These are phyloP conservation scores for Lachnum nothofagi DNA, from an alignment of 2,329 filamentous ascomycete genomes.

Conservation along the genomic window DNA sequence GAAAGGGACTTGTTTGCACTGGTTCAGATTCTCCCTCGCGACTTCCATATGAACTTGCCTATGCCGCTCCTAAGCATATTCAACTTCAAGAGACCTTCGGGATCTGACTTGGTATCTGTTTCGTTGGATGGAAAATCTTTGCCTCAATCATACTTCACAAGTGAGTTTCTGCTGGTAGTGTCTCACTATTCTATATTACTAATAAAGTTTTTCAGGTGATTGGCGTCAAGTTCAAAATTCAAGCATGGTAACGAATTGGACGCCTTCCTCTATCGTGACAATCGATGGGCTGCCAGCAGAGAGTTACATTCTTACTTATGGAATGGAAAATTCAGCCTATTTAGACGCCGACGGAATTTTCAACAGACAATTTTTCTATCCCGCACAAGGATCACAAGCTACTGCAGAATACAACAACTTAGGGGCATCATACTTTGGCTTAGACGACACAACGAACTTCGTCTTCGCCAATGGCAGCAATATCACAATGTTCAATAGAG, in stretches of 20 bases:
- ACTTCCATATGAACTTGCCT: conserved; percentile 43
- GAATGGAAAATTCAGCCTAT: conserved; percentile 20
- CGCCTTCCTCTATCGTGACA: conserved; percentile 42
- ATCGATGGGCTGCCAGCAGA: conserved; percentile 51
- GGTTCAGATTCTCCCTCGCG: conserved; percentile 52
- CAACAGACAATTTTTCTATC: conserved; percentile 34
- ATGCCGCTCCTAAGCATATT: conserved; percentile 45
- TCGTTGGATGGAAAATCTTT: conserved; percentile 56
- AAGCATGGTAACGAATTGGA: conserved; percentile 11
- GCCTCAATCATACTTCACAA: conserved; percentile 23
- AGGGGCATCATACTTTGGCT: conserved; percentile 21
- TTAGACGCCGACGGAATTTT: conserved; percentile 37
- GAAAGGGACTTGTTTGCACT: conserved; percentile 18
- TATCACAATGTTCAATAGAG: conserved; percentile 27
- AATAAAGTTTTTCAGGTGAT: not conserved
- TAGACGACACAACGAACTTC: conserved; percentile 29
- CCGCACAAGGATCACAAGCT: not conserved
- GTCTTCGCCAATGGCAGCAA: conserved; percentile 36
- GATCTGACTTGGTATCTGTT: conserved; percentile 47
- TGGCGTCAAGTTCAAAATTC: not conserved
- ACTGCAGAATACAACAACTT: not conserved
- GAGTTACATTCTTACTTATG: conserved; percentile 34
- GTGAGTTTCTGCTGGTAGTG: not conserved
- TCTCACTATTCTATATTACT: too few species aligned
- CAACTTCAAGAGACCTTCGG: conserved; percentile 34